Base-by-base conservation (phyloP, 2,329 filamentous ascomycete genomes). In the Sarocladiaceae sp. region DNA sequence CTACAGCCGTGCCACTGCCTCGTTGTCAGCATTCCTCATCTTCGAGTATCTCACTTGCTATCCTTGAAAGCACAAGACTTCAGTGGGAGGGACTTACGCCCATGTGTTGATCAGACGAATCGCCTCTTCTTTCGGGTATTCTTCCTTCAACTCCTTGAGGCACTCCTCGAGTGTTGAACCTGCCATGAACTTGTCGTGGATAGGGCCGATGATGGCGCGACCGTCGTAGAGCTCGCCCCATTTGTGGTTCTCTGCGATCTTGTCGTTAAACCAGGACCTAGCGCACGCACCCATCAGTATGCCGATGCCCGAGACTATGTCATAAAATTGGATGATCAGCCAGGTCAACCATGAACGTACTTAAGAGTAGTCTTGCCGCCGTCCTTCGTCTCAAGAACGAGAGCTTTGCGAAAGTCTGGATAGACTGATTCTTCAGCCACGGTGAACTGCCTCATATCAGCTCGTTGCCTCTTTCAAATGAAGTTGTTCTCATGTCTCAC, bases 281-380 rank as follows among this genome's bases (percentile, higher is more conserved):
- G 4, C 6, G 20, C 20, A 44, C 25, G 11, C 36, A n/a, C 12
- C 11, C 7, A 10, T n/a, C 3, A 12, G 46, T 35, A 20, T 28
- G 23, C 11, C 8, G 50, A 20, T n/a, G n/a, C n/a, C n/a, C n/a
- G n/a, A n/a, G n/a, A n/a, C n/a, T n/a, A n/a, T n/a, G n/a, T n/a
- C n/a, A n/a, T n/a, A n/a, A n/a, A n/a, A n/a, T n/a, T n/a, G 3
- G 10, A 17, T 26, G 37, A 12, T 51, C 13, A 53, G 42, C 11
- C 23, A 18, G 54, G 22, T 48, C 1, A 6, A n/a, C n/a, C n/a
- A n/a, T n/a, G n/a, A n/a, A n/a, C 3, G n/a, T 60, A 76, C 71
- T 79, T 79, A 52, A 75, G 59, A 0, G 76, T 79, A 3, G 69
- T 65, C 13, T 64, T 53, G 4, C 68, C 76, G 2, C 76, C 76